Conservation (phyloP, 2,329 filamentous ascomycete genomes). For the Fusarium virguliforme region DNA sequence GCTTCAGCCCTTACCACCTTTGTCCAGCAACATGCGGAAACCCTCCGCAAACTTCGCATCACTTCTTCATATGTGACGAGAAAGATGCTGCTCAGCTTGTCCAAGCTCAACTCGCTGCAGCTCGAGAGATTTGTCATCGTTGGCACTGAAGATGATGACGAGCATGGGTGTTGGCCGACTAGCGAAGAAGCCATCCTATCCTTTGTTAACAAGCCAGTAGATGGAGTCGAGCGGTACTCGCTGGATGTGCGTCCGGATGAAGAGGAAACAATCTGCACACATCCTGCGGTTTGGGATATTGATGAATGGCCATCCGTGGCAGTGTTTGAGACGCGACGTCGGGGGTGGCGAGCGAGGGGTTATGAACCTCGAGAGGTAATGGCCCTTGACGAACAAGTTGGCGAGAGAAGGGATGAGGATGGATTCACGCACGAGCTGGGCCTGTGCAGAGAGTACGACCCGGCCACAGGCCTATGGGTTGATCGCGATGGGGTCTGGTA, state of each 20-base stretch:
- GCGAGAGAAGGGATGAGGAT: slow-evolving; percentile 17
- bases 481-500: slow-evolving; percentile 15
- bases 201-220: not conserved
- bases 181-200: slow-evolving; percentile 7
- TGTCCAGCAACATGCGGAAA: slow-evolving; percentile 10
- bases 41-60: slow-evolving; percentile 14
- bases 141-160: slow-evolving; percentile 1
- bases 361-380: slow-evolving; percentile 11
- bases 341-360: slow-evolving; percentile 12
- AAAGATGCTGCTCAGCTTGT: not conserved
- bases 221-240: not conserved
- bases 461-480: slow-evolving; percentile 1
- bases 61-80: not conserved
- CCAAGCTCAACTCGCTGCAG: not conserved
- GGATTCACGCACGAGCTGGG: slow-evolving; percentile 7
- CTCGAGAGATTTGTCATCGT: slow-evolving; percentile 23
- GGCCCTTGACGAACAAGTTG: not conserved
- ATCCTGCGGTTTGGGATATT: slow-evolving; percentile 6
- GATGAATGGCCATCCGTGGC: not conserved
- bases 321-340: slow-evolving; percentile 11
- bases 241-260: not conserved
- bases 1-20: not conserved
- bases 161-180: not conserved
- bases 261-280: slow-evolving; percentile 5
- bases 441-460: not conserved